A percentile compares a stretch with the other conserved stretches of the same genome.
Evolutionary conservation across 176 grass and related monocot genomes (phyloP).

Genomic region (Oryza punctata): DNA sequence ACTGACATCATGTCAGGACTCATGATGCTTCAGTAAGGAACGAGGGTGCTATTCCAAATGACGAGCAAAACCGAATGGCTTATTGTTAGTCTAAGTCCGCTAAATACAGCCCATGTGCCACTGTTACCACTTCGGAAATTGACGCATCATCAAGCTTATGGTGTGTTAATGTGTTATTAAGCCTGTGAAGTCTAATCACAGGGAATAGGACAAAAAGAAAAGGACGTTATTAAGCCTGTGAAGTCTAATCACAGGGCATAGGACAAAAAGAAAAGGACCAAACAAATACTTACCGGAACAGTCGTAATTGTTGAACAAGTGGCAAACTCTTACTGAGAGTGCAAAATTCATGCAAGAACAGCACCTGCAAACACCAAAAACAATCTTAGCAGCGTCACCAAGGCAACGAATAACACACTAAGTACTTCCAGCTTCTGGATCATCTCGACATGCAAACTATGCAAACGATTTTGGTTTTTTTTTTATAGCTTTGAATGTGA

Average conservation of each 20-base stretch:
- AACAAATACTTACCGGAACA: constrained; percentile 76
- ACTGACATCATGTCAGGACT: not conserved
- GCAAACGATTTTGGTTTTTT: not conserved
- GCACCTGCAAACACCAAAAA: constrained; percentile 63
- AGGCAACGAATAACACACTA: constrained; percentile 33
- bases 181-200: not conserved
- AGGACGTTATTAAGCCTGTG: constrained; percentile 21
- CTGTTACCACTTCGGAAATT: constrained; percentile 29
- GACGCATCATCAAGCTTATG: not conserved
- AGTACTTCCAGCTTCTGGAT: constrained; percentile 25
- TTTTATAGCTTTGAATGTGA: constrained; percentile 6
- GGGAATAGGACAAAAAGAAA: constrained; percentile 8
- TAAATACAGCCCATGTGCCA: constrained; percentile 23
- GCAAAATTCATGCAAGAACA: constrained; percentile 98
- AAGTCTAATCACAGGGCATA: not conserved
- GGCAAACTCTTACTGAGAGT: constrained; percentile 95
- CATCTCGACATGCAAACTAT: constrained; percentile 22
- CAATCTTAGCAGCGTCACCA: constrained; percentile 30
- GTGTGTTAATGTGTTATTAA: constrained; percentile 29
- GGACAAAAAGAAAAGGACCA: constrained; percentile 1
- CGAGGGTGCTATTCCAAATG: not conserved
- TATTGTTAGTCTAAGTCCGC: not conserved
- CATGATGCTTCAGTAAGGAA: not conserved
- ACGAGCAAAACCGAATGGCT: not conserved
- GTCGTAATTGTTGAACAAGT: constrained; percentile 88